Evolutionary conservation across 495 filamentous ascomycete genomes (phyloP).

Genomic region (Podospora pseudocomata): DNA sequence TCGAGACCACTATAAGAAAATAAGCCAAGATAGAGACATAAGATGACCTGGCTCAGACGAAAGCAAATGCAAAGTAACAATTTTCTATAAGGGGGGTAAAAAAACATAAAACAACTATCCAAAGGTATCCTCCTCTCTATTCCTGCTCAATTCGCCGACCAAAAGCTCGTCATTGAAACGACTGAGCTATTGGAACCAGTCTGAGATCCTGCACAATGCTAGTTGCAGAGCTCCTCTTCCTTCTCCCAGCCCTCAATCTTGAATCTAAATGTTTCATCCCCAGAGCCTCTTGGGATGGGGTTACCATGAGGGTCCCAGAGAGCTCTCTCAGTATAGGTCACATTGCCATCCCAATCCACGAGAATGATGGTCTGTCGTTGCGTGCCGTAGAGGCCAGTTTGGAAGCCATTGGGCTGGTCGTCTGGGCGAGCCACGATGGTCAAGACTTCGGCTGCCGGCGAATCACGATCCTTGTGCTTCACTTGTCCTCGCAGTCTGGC

Average conservation of each 20-base stretch:
- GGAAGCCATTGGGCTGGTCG: conserved; percentile 36
- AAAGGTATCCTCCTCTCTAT: neutral
- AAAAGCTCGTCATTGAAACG: neutral
- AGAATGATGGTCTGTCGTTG: conserved; percentile 87
- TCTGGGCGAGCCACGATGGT: conserved; percentile 31
- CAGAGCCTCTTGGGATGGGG: conserved; percentile 54
- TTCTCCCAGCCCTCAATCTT: conserved; percentile 52
- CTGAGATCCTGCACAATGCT: neutral
- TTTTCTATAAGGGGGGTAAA: neutral
- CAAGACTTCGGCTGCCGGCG: conserved; percentile 20
- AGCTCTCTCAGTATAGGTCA: conserved; percentile 80
- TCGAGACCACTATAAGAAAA: neutral
- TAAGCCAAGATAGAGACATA: neutral
- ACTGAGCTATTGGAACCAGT: neutral
- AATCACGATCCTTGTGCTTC: conserved; percentile 14
- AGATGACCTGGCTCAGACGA: neutral
- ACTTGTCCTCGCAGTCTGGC: conserved; percentile 40
- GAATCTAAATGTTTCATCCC: conserved; percentile 63
- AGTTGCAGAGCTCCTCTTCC: conserved; percentile 15
- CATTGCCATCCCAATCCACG: conserved; percentile 67
- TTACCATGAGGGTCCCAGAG: conserved; percentile 68
- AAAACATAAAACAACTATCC: neutral
- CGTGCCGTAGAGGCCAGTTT: conserved; percentile 78
- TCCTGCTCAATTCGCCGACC: neutral
- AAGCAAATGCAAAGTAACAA: neutral